Conservation (phyloP, 768 basidiomycete genomes). For the Leccinum incarnatum region DNA sequence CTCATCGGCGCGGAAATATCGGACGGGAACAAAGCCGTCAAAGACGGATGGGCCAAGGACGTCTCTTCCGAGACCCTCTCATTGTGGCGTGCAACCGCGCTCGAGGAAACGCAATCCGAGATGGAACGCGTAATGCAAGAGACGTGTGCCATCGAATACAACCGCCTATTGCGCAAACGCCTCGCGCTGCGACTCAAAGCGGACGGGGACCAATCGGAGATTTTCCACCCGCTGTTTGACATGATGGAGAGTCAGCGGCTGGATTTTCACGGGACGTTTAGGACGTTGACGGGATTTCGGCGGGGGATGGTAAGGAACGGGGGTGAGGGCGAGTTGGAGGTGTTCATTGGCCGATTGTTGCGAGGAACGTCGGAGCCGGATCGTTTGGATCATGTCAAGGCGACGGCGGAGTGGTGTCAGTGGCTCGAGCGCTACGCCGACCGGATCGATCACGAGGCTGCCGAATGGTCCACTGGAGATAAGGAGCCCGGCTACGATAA, state of each 20-base stretch:
- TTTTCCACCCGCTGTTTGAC: conserved; percentile 70
- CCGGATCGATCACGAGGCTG: conserved; percentile 53
- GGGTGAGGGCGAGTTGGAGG: conserved; percentile 29
- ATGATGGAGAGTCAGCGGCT: conserved; percentile 70
- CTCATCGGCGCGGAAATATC: conserved; percentile 82
- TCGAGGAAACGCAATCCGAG: conserved; percentile 52
- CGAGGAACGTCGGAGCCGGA: conserved; percentile 45
- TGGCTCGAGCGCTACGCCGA: conserved; percentile 67
- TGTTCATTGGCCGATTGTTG: conserved; percentile 47
- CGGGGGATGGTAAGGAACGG: conserved; percentile 34
- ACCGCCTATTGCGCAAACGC: conserved; percentile 70
- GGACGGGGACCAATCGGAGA: conserved; percentile 52
- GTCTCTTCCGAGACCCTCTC: conserved; percentile 50
- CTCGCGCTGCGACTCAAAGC: conserved; percentile 67
- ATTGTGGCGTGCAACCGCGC: conserved; percentile 59
- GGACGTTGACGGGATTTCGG: conserved; percentile 63
- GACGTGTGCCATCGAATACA: conserved; percentile 63
- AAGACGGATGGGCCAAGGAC: conserved; percentile 62
- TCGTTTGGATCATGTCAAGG: conserved; percentile 41
- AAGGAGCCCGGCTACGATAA: conserved; percentile 37
- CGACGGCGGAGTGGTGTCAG: conserved; percentile 48
- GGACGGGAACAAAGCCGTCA: conserved; percentile 44
- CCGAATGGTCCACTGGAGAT: conserved; percentile 40
- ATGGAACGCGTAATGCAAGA: conserved; percentile 60
- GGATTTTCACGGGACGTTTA: conserved; percentile 90